phyloP scores from a whole-genome alignment of 192 early-diverging fungal species.

The Geranomyces michiganensis region DNA sequence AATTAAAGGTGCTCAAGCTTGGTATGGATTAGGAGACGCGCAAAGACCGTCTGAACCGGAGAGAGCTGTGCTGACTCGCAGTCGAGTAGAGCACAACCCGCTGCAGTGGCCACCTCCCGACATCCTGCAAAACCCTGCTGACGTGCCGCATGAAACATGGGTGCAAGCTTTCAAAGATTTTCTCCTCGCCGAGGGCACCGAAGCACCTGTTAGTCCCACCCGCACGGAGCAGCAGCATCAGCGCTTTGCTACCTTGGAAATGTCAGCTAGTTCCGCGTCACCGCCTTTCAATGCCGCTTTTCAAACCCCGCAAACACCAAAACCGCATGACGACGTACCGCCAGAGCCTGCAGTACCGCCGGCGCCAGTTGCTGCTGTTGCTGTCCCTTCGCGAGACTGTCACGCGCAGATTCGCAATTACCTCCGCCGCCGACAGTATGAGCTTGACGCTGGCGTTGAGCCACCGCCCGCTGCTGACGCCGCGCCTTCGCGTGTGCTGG shows the following conservation, averaged over 20 bases:
- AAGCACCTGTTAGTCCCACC: neutral
- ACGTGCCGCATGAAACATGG: conserved; percentile 12
- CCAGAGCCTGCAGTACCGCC: neutral
- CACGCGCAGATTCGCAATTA: no score
- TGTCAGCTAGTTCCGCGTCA: no score
- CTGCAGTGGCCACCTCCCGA: conserved; percentile 46
- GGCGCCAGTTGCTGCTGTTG: neutral
- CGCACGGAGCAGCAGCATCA: no score
- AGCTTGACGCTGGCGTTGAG: neutral
- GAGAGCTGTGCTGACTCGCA: neutral
- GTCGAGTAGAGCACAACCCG: conserved; percentile 40
- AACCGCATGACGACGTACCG: neutral
- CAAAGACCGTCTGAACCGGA: neutral
- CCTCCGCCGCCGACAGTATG: neutral
- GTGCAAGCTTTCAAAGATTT: conserved; percentile 25
- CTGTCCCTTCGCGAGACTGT: neutral
- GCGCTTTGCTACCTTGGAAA: no score
- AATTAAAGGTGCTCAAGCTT: conserved; percentile 44
- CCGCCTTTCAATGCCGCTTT: neutral
- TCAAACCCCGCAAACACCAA: neutral
- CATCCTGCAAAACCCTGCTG: conserved; percentile 26
- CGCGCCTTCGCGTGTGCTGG: neutral
- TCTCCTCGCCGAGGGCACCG: conserved; percentile 6
- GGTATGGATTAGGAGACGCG: conserved; percentile 28
- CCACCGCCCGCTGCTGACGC: neutral